Evolutionary conservation across 2,329 filamentous ascomycete species (phyloP), one percentile per base, ranked within the genome.

Genomic region (Sarocladium oryzae): DNA sequence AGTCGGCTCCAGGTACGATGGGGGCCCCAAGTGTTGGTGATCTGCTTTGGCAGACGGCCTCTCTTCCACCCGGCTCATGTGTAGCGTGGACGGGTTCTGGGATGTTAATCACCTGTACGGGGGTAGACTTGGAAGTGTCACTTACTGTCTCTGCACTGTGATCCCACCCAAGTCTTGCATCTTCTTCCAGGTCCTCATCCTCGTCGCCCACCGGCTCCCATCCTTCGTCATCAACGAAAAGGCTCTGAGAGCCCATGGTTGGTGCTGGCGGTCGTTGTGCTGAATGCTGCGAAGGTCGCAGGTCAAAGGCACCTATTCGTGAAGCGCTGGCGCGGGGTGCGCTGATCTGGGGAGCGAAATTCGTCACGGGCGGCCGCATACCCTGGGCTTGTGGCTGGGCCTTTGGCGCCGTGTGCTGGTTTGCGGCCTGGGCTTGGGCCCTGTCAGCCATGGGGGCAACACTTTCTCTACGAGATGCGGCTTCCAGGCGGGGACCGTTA

Each of bases 111-210:
- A 52, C 32, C 3, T 8, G 11, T 9, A 33, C 30, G 7, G 13
- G 18, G 18, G 2, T 18, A 36, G 11, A 45, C 5, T 6, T 13
- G 24, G 9, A 21, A 16, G 11, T 10, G 10, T 15, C 50, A 66
- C 76, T 72, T 67, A 85, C 83, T 56, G 76, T 74, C 45, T 85
- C 77, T 33, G 77, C 79, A 60, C 79, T 86, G 49, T 83, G 77
- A 65, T 90, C 85, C 88, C 88, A 92, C 33, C 83, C 84, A 40
- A 91, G 69, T 58, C 83, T 82, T 48, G 83, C 81, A 56, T 55
- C 51, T 7, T 82, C 78, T 51, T 82, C 79, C 26, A 84, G 83
- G 6, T 81, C 79, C 11, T 84, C 77, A 20, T 79, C 82, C 3
- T 76, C 73, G 24, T 78, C 69, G 41, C 63, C 77, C 2, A 86